Evolutionary conservation across 495 filamentous ascomycete species (phyloP).

Genomic region (Penicillium psychrofluorescens): DNA sequence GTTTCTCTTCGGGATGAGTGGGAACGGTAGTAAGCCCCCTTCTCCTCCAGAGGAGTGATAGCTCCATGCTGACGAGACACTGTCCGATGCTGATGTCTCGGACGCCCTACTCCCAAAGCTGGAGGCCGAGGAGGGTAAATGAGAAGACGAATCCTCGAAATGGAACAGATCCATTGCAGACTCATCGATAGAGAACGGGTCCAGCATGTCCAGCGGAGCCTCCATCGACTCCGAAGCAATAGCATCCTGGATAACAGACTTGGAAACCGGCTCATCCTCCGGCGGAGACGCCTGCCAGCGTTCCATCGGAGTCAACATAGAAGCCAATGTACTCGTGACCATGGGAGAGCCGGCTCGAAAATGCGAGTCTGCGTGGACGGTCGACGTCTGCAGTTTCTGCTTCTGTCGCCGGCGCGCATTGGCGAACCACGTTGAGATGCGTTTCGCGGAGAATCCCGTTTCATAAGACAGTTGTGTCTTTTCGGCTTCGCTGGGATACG

Average conservation of each 20-base stretch:
- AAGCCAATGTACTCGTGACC: constrained; percentile 38
- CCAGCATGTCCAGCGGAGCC: constrained; percentile 38
- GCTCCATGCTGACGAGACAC: constrained; percentile 35
- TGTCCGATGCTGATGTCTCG: constrained; percentile 21
- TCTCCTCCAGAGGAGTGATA: constrained; percentile 35
- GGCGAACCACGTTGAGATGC: constrained; percentile 36
- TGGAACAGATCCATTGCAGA: constrained; percentile 14
- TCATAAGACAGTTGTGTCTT: constrained; percentile 21
- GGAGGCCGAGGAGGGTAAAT: constrained; percentile 19
- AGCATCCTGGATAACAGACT: constrained; percentile 28
- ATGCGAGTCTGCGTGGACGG: constrained; percentile 31
- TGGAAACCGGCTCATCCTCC: constrained; percentile 50
- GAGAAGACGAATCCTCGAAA: constrained; percentile 18
- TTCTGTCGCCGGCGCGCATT: constrained; percentile 37
- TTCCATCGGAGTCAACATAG: constrained; percentile 58
- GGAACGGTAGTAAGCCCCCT: constrained; percentile 15
- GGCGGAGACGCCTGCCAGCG: constrained; percentile 76
- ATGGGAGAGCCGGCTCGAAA: constrained; percentile 29
- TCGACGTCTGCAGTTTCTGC: constrained; percentile 42
- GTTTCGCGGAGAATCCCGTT: constrained; percentile 28
- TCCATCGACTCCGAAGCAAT: constrained; percentile 52
- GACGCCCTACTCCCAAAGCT: constrained; percentile 25
- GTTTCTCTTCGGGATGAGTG: constrained; percentile 7
- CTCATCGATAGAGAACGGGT: constrained; percentile 33
- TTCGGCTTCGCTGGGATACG: constrained; percentile 31